Base-by-base conservation (phyloP, 306 rosid genomes). In the Hylodesmum podocarpum region DNA sequence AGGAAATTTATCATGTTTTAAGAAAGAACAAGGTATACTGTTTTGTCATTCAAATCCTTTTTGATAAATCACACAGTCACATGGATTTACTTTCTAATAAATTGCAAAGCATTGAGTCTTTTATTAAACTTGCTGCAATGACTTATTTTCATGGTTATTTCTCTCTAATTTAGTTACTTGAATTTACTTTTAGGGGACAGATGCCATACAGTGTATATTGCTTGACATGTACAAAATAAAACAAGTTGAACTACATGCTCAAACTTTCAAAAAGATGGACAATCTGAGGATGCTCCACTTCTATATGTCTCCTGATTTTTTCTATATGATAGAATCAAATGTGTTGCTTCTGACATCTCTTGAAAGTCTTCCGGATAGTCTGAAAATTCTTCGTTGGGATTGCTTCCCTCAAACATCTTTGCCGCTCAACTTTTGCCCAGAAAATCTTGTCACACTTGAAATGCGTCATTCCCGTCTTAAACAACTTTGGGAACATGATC, bases 161-260 rank as follows among this genome's bases (percentile, higher is more conserved):
- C 16, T 21, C 10, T 10, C 39, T 49, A 58, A 5, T 4, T 41
- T n/a, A n/a, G n/a, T n/a, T n/a, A 1, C 8, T 8, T 19, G 4
- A 3, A 8, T 67, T 41, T 4, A 61, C 24, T 72, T n/a, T 12
- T 10, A 83, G 84, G 87, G 87, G 18, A 54, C 86, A 0, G 81
- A 58, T 19, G 59, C 70, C 22, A 13, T 83, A 3, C 37, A 64
- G 6, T 50, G 68, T 25, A 77, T 86, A 71, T 61, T 27, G 2
- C 53, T 78, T 0, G 28, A 77, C 37, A 2, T 11, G 1, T 7
- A 33, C 39, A 0, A 27, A 31, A 44, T 21, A 10, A 21, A n/a
- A 34, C 5, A 27, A 15, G 65, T 65, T 25, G 0, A 51, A 0
- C n/a, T 81, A 2, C 19, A 72, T 43, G 11, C 41, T 1, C 1